Base-by-base conservation (phyloP, 306 rosid genomes). In the Luffa aegyptiaca region DNA sequence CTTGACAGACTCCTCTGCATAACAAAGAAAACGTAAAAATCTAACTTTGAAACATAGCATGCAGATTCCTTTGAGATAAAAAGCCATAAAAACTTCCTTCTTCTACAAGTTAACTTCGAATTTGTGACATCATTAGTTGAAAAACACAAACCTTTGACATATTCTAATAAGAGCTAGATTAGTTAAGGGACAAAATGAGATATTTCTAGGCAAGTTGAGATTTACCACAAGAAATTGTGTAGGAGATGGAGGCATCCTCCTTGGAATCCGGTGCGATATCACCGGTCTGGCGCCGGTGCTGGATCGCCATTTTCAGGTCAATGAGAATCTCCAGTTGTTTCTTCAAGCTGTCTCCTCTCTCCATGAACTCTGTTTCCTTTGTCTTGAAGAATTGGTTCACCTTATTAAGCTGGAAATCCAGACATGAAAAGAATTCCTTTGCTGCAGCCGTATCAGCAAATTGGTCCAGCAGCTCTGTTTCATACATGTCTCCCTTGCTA, bases 381-480 rank as follows among this genome's bases (percentile, higher is more conserved):
- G 77, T 79, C 83, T 85, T 90, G 86, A 86, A 96, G 65, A 96
- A 96, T 70, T 85, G 89, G 26, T 96, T 96, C 81, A 96, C 99
- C 84, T 90, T 91, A 86, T 91, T 93, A 9, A 96, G 98, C 76
- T 96, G 97, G 45, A 81, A 88, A 81, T 96, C 99, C 48, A 96
- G 82, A 74, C 96, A 89, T 58, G 91, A 80, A 77, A 96, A 96
- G 80, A 96, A 96, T n/a, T 93, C 97, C 39, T 89, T 93, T 2
- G 97, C 88, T 5, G 97, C 92, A 69, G 88, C 90, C 71, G 88
- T 87, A 36, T 93, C 99, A 5, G 92, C 89, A 81, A 96, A 92
- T 78, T 93, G 89, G 51, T 93, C 99, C 11, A 96, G 81, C 80
- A 96, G 61, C 79, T 96, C 98, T 6, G 99, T 96, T 84, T 96